A percentile compares a stretch with the other conserved stretches of the same genome.
These are phyloP conservation scores for Lactarius hatsudake DNA, from an alignment of 768 basidiomycete species.

Conservation along the genomic window DNA sequence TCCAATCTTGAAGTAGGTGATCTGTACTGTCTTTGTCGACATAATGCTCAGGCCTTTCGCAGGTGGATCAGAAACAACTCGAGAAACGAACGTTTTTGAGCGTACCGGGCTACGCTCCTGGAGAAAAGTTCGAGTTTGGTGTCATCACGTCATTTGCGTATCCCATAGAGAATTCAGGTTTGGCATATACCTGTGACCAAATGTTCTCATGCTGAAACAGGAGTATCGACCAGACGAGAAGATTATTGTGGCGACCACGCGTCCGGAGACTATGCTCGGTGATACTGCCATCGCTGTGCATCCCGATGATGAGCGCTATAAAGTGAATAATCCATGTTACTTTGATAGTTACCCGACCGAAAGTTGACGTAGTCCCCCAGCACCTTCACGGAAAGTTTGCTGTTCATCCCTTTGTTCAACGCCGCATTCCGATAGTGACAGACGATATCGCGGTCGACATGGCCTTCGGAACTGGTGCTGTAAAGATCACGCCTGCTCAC, in stretches of 20 bases:
- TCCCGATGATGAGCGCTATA: slow-evolving; percentile 77
- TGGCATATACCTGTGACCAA: slow-evolving; percentile 24
- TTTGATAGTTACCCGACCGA: neutral
- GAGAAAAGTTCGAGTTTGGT: slow-evolving; percentile 89
- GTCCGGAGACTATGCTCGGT: slow-evolving; percentile 98
- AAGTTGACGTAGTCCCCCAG: slow-evolving; percentile 32
- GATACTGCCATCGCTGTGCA: slow-evolving; percentile 87
- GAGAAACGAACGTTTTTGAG: slow-evolving; percentile 78
- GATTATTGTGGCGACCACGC: slow-evolving; percentile 83
- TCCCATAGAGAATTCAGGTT: slow-evolving; percentile 80
- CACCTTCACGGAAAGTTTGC: slow-evolving; percentile 95
- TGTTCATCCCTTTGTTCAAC: slow-evolving; percentile 76
- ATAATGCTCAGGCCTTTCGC: neutral
- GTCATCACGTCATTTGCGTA: slow-evolving; percentile 90
- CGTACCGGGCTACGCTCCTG: slow-evolving; percentile 93
- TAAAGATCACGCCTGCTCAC: slow-evolving; percentile 98
- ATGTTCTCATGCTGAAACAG: neutral
- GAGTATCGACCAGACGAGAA: neutral
- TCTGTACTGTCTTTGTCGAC: neutral
- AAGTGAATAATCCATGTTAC: slow-evolving; percentile 38
- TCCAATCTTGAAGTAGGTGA: slow-evolving; percentile 83
- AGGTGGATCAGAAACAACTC: slow-evolving; percentile 92
- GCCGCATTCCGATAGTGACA: slow-evolving; percentile 83
- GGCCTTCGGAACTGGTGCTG: slow-evolving; percentile 95
- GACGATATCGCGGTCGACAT: slow-evolving; percentile 87